phyloP scores from a whole-genome alignment of 257 asterid genomes.

The Solanum appendiculatum region DNA sequence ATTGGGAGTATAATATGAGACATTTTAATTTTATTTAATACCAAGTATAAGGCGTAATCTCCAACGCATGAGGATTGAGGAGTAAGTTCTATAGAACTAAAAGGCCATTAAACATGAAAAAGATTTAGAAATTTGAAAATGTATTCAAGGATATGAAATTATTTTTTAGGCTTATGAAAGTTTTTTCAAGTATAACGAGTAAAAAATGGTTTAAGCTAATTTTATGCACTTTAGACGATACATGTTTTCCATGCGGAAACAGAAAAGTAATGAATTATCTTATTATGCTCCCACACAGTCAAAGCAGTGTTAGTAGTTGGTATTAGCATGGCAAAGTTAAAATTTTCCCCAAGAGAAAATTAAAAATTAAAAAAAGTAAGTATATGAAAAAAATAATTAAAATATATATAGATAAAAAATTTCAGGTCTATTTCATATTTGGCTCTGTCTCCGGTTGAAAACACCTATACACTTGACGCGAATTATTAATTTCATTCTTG shows the following conservation, averaged over 20 bases:
- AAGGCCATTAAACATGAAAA: not conserved
- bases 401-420: too few species aligned
- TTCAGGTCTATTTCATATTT: too few species aligned
- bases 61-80: not conserved
- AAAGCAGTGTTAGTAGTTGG: not conserved
- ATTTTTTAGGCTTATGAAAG: not conserved
- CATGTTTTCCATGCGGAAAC: not conserved
- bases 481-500: too few species aligned
- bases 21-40: not conserved
- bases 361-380: not conserved
- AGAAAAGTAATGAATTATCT: not conserved
- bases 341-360: not conserved
- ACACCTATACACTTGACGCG: fast-evolving
- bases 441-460: not conserved
- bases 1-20: not conserved
- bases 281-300: not conserved
- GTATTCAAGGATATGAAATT: not conserved
- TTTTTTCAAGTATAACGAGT: not conserved
- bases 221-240: not conserved
- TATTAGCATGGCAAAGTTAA: not conserved
- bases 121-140: too few species aligned
- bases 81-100: not conserved
- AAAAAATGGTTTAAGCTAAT: not conserved
- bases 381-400: too few species aligned
- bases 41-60: not conserved